Evolutionary conservation across 1,284 basidiomycete genomes (phyloP), one percentile per base, ranked within the genome.

Genomic region (Heliocybe sulcata): DNA sequence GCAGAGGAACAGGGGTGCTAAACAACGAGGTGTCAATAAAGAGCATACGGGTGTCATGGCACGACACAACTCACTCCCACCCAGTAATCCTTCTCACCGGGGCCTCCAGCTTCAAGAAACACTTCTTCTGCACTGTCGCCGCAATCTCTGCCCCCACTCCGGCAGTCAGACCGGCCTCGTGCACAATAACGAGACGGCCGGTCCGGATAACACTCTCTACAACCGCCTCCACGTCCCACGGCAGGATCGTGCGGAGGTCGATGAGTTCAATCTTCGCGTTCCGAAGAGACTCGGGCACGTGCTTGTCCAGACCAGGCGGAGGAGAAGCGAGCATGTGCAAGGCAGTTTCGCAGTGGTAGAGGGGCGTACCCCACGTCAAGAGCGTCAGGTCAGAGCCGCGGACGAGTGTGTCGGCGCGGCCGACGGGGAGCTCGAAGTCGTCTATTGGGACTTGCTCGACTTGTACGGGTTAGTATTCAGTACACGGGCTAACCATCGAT

Each of bases 371-470:
- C 83, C 92, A 98, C 3, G 91, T 85, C 26, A 98, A 77, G 4
- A 98, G 70, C 0, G 95, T 98, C 9, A 98, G 71, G 65, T 97
- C 94, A 1, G 80, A 77, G 1, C 95, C 95, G 0, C 78, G 65
- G 1, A 77, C 70, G 1, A 98, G 77, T 11, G 81, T 79, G 64
- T 98, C 95, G 1, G 92, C 91, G 53, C 79, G 75, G 10, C 82
- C 83, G 0, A 98, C 75, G 0, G 94, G 92, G 19, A 98, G 76
- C 33, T 83, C 79, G 65, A 79, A 98, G 68, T 96, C 94, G 63
- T 92, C 91, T 27, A 86, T 75, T 0, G 94, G 94, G 8, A 97
- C 94, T 70, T 96, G 90, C 67, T 98, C 94, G 31, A 97, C 89
- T 83, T 4, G 23, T 6, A 49, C 9, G n/a, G 47, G 6, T 49